Conservation (phyloP, 176 grass and related monocot species). For the Zea luxurians region DNA sequence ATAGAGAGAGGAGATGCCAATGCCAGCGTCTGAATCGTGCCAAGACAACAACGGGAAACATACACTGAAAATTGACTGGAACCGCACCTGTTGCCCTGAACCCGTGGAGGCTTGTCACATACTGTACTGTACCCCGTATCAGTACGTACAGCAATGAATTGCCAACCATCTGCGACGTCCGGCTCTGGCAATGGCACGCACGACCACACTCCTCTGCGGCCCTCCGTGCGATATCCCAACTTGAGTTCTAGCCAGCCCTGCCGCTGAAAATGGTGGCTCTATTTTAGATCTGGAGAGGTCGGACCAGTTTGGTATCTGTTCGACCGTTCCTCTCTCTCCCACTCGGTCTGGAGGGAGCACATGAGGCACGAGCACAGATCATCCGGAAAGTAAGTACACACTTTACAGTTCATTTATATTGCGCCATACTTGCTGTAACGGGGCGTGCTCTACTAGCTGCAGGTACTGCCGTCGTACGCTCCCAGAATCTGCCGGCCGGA, state of each 20-base stretch:
- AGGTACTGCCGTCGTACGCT: conserved; percentile 24
- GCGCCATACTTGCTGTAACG: background rate
- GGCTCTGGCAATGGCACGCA: background rate
- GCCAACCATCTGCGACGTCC: background rate
- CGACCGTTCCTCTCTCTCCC: no score
- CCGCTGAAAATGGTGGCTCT: background rate
- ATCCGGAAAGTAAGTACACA: background rate
- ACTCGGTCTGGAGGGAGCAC: background rate
- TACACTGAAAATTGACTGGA: conserved; percentile 2
- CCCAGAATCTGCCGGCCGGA: conserved; percentile 21
- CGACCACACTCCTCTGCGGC: background rate
- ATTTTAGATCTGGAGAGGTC: background rate
- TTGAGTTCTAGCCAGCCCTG: background rate
- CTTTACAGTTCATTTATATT: background rate
- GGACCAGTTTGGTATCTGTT: background rate
- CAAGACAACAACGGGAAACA: background rate
- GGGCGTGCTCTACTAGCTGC: background rate
- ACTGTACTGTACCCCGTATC: background rate
- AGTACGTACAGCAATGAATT: conserved; percentile 12
- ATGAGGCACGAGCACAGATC: background rate
- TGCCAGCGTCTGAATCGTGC: background rate
- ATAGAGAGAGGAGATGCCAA: background rate
- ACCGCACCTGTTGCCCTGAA: background rate
- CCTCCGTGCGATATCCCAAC: background rate
- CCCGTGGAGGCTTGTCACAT: background rate